Percentiles rank a stretch among this genome's conserved stretches.
Evolutionary conservation across 2,329 filamentous ascomycete genomes (phyloP).

Genomic region (Sordariomycetes sp.): DNA sequence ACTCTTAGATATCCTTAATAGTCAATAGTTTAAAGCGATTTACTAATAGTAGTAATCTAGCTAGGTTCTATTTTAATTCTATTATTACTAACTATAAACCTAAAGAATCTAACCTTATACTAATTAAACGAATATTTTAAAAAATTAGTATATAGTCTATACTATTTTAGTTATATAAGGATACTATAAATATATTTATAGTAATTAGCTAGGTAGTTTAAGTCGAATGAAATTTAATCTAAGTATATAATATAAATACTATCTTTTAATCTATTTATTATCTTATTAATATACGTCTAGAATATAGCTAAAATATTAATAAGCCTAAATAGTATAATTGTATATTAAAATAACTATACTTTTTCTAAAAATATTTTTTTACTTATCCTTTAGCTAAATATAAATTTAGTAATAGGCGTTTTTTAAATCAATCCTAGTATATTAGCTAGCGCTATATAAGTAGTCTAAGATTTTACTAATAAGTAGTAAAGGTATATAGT

Average conservation of each 20-base stretch:
- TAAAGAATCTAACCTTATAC: neutral
- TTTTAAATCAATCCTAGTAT: constrained; percentile 10
- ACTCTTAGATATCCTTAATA: too few species aligned
- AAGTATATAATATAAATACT: too few species aligned
- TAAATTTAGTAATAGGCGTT: too few species aligned
- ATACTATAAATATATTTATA: neutral
- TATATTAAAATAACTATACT: constrained; percentile 18
- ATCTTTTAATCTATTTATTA: too few species aligned
- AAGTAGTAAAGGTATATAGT: too few species aligned
- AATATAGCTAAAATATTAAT: neutral
- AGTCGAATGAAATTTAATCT: too few species aligned
- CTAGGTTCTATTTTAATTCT: too few species aligned
- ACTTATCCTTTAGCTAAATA: constrained; percentile 17
- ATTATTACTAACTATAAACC: neutral
- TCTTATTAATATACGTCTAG: too few species aligned
- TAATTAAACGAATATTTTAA: neutral
- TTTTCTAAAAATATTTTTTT: constrained; percentile 17
- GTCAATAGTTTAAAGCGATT: too few species aligned
- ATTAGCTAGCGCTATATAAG: neutral
- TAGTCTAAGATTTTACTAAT: too few species aligned
- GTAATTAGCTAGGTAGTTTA: too few species aligned
- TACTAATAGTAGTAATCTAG: too few species aligned
- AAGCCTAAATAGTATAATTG: constrained; percentile 9
- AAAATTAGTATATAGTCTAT: neutral
- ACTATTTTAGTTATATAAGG: neutral